Evolutionary conservation across 2,329 filamentous ascomycete genomes (phyloP).

Genomic region (Mycosphaerella sp.): DNA sequence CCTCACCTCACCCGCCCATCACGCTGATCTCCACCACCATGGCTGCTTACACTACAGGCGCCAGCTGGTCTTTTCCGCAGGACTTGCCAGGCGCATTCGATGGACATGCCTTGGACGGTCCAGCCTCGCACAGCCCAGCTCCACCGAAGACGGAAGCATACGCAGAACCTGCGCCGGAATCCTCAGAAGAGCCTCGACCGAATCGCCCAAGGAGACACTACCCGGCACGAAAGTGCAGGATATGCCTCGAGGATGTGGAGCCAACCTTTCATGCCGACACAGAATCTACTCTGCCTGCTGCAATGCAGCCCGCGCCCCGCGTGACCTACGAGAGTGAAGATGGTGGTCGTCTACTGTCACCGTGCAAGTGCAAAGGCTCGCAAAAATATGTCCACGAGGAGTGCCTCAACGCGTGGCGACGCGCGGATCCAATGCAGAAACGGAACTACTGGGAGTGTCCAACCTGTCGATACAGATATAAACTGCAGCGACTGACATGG

Average conservation of each 20-base stretch:
- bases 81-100: conserved; percentile 36
- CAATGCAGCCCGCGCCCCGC: conserved; percentile 51
- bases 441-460: conserved; percentile 82
- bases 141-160: neutral
- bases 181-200: conserved; percentile 17
- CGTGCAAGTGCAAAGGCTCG: conserved; percentile 89
- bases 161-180: conserved; percentile 10
- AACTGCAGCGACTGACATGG: conserved; percentile 69
- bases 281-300: conserved; percentile 47
- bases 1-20: neutral
- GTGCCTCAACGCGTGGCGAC: conserved; percentile 78
- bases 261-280: conserved; percentile 49
- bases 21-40: conserved; percentile 27
- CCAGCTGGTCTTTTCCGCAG: conserved; percentile 45
- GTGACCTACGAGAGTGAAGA: conserved; percentile 67
- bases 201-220: conserved; percentile 48
- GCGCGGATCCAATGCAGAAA: conserved; percentile 59
- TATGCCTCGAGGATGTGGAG: conserved; percentile 70
- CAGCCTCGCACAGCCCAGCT: neutral
- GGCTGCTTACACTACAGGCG: conserved; percentile 39
- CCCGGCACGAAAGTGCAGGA: conserved; percentile 72
- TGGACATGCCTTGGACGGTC: conserved; percentile 1
- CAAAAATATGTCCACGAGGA: conserved; percentile 92
- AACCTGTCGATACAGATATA: conserved; percentile 79
- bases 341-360: conserved; percentile 72